phyloP scores from a whole-genome alignment of 352 stramenopile species.

The Phytophthora rubi region DNA sequence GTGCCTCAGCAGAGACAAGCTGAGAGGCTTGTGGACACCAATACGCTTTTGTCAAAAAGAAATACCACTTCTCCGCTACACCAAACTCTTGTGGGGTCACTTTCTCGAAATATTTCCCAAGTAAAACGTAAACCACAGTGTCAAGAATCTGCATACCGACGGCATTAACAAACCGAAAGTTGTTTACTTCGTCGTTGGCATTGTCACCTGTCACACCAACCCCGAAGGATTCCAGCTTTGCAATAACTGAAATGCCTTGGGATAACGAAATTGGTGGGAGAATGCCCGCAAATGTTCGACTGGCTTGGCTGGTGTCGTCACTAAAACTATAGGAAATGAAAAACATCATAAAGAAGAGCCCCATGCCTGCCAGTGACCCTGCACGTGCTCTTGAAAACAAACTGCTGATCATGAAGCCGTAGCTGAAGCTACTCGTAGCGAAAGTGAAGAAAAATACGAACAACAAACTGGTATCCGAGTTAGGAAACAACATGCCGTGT shows the following conservation, averaged over 20 bases:
- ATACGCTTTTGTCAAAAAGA: constrained; percentile 74
- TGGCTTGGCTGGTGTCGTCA: constrained; percentile 42
- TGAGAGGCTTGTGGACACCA: constrained; percentile 54
- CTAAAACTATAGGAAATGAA: constrained; percentile 83
- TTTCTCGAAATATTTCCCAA: constrained; percentile 92
- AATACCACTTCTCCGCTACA: constrained; percentile 90
- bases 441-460: constrained; percentile 84
- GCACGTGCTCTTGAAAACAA: constrained; percentile 64
- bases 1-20: constrained; percentile 37
- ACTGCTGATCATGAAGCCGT: constrained; percentile 75
- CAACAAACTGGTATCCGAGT: constrained; percentile 46
- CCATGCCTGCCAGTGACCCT: constrained; percentile 77
- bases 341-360: constrained; percentile 81
- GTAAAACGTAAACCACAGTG: constrained; percentile 81
- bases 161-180: constrained; percentile 63
- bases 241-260: constrained; percentile 72
- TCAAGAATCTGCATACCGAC: constrained; percentile 92
- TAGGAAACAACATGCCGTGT: constrained; percentile 48
- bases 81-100: constrained; percentile 95
- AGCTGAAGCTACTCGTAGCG: constrained; percentile 78
- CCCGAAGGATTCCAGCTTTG: constrained; percentile 58
- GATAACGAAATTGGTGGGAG: constrained; percentile 75
- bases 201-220: constrained; percentile 54
- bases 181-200: constrained; percentile 38
- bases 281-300: constrained; percentile 47